A percentile compares a stretch with the other conserved stretches of the same genome.
Evolutionary conservation across 345 rosid genomes (phyloP).

Genomic region (Eucalyptus decipiens): DNA sequence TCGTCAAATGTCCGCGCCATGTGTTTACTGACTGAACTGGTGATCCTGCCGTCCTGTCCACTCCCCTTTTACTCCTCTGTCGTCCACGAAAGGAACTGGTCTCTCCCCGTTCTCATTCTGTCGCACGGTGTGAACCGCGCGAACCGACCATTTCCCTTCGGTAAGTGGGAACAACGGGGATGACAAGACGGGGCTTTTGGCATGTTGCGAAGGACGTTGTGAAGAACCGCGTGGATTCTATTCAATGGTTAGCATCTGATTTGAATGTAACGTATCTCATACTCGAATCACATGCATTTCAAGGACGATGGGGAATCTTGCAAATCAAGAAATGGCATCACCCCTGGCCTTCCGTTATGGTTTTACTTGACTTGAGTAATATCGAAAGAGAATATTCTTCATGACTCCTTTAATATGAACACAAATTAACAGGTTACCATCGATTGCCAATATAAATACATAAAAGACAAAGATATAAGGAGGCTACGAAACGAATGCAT

Average conservation of each 20-base stretch:
- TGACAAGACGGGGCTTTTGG: background rate
- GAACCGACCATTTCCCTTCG: background rate
- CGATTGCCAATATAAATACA: fast-evolving
- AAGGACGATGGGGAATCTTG: fast-evolving
- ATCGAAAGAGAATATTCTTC: background rate
- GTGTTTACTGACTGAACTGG: background rate
- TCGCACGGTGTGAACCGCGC: background rate
- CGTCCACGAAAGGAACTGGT: background rate
- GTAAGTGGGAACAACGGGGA: background rate
- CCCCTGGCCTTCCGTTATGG: background rate
- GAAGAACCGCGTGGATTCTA: background rate
- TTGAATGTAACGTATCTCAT: background rate
- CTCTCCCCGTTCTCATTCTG: background rate
- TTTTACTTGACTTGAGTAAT: background rate
- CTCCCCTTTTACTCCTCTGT: background rate
- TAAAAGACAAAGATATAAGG: background rate
- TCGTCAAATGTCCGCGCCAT: background rate
- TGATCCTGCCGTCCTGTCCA: background rate
- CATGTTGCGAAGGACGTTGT: background rate
- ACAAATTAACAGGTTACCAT: background rate
- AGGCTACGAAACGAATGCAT: background rate
- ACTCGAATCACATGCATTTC: background rate
- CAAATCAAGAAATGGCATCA: background rate
- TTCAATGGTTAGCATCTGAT: background rate
- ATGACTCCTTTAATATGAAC: background rate